Evolutionary conservation across 2,329 filamentous ascomycete genomes (phyloP), one percentile per base, ranked within the genome.

Genomic region (Fusarium sp.): DNA sequence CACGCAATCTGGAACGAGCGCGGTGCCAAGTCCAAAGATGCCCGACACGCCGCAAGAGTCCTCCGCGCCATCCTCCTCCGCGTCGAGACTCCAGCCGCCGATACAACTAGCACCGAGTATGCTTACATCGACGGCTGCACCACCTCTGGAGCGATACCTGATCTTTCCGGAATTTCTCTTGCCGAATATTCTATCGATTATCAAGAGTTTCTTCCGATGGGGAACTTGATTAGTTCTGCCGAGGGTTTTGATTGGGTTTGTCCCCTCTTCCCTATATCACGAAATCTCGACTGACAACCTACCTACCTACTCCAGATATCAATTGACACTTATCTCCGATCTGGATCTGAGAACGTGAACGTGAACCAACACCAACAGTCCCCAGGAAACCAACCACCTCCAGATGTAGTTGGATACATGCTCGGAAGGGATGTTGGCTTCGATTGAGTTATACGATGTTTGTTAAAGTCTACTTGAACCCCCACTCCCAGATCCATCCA

Each of bases 1-100:
- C 81, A 84, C 61, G 78, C 79, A 64, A 84, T 86, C 68, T 87
- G 85, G 85, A 79, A 80, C 11, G 79, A 81, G 29, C 80, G 83
- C 46, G 80, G 82, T 53, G 72, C 77, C 36, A 71, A 72, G 31
- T 86, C 84, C 14, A 77, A 77, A 53, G 85, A 87, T 38, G 85
- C 85, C 4, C 78, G 79, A 4, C 84, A 86, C 69, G 85, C 84
- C 31, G 81, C 83, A 35, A 80, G 77, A 36, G 80, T 87, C 33
- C 81, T 87, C 31, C 80, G 82, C 9, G 82, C 83, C 10, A 86
- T 87, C 57, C 79, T 87, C 24, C 77, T 78, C 67, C 82, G 79
- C 56, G 79, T 85, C 27, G 81, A 78, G 11, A 71, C 71, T 12
- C 71, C 68, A 4, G 61, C 58, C 12, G 27, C 31, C 53, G 62